Evolutionary conservation across 2,329 filamentous ascomycete genomes (phyloP).

Genomic region (Aspergillus quadrilineatus): DNA sequence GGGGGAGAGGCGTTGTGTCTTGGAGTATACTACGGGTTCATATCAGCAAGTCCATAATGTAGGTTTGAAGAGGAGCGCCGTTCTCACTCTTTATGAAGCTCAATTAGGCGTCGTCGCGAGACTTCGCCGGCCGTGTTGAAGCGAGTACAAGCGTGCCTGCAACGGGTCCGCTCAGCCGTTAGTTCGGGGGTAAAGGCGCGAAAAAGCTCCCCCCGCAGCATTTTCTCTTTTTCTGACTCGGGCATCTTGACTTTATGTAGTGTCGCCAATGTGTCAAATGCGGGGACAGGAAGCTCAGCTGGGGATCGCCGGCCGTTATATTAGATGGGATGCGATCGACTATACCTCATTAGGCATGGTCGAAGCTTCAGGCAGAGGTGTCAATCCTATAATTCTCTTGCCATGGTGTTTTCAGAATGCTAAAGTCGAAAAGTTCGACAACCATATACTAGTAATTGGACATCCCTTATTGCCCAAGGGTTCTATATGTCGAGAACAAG

Average conservation of each 20-base stretch:
- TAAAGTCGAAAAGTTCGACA: too few relatives aligned
- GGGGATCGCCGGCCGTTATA: not conserved
- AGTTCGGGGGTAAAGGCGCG: conserved; percentile 70
- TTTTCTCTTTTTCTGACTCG: conserved; percentile 41
- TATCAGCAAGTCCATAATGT: not conserved
- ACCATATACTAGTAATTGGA: too few relatives aligned
- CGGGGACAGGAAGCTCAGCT: not conserved
- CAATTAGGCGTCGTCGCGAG: conserved; percentile 60
- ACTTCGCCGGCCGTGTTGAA: conserved; percentile 65
- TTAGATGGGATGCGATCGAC: not conserved
- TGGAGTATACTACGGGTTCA: conserved; percentile 56
- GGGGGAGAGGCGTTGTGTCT: conserved; percentile 64
- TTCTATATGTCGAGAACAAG: not conserved
- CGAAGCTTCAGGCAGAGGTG: not conserved
- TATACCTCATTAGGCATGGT: not conserved
- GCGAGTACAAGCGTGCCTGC: conserved; percentile 58
- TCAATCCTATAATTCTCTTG: not conserved
- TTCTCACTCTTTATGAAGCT: conserved; percentile 71
- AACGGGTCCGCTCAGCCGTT: conserved; percentile 61
- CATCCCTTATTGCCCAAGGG: too few relatives aligned
- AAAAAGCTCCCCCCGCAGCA: conserved; percentile 70
- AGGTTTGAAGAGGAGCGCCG: not conserved
- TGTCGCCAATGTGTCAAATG: not conserved
- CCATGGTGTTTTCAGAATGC: not conserved
- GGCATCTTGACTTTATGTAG: not conserved